Conservation (phyloP, 768 basidiomycete genomes). For the Mycena polygramma region DNA sequence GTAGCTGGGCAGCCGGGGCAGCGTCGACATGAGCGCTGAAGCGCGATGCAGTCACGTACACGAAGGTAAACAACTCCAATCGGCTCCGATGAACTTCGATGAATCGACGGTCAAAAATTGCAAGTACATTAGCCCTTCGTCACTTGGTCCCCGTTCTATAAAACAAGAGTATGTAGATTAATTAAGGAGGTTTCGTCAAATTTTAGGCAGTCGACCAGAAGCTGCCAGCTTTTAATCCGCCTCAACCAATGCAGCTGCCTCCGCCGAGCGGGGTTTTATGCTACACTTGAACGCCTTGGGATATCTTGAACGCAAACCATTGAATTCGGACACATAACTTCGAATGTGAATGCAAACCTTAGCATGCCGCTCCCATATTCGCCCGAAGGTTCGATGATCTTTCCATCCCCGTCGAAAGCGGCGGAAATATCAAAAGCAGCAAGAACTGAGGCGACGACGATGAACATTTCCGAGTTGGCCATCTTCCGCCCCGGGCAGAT, state of each 20-base stretch:
- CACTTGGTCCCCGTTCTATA: too few species aligned
- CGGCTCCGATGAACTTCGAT: too few species aligned
- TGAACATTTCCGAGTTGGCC: conserved; percentile 45
- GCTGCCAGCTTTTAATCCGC: not conserved
- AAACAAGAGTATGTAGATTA: too few species aligned
- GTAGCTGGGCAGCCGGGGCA: conserved; percentile 60
- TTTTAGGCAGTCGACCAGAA: too few species aligned
- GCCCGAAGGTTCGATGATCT: conserved; percentile 16
- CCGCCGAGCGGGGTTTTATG: conserved; percentile 21
- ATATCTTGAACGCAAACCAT: conserved; percentile 18
- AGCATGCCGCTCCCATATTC: conserved; percentile 34
- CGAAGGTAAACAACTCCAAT: too few species aligned
- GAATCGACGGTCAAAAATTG: too few species aligned
- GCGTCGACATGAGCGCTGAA: too few species aligned
- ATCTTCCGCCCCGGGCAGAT: conserved; percentile 37
- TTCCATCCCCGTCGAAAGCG: conserved; percentile 24
- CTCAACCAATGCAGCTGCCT: conserved; percentile 16
- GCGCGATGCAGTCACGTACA: too few species aligned
- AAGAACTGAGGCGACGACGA: conserved; percentile 45
- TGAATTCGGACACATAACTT: not conserved
- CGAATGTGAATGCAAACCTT: not conserved
- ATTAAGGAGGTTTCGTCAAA: too few species aligned
- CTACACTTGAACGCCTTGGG: conserved; percentile 32
- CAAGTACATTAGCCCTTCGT: too few species aligned
- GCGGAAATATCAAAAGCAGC: conserved; percentile 43